A percentile compares a stretch with the other conserved stretches of the same genome.
Evolutionary conservation across 345 rosid species (phyloP).

Genomic region (Salix exigua): DNA sequence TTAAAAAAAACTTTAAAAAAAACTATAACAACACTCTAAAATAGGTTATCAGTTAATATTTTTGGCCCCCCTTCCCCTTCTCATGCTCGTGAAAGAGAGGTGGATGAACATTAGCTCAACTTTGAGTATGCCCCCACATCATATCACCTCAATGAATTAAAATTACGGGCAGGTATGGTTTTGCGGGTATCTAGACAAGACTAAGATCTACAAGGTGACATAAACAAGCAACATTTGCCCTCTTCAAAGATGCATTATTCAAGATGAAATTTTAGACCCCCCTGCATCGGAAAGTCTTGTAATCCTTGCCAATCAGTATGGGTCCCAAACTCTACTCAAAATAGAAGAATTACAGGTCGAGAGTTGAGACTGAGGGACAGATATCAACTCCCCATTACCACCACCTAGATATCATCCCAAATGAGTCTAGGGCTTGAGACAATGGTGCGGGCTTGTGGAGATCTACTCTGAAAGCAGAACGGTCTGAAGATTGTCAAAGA

Average conservation of each 20-base stretch:
- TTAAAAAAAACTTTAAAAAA: too few relatives aligned
- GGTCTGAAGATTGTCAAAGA: neutral
- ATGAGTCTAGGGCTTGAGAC: neutral
- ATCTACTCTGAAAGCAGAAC: neutral
- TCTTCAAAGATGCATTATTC: neutral
- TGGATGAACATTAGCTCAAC: conserved; percentile 24
- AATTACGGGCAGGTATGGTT: conserved; percentile 23
- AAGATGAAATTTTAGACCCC: neutral
- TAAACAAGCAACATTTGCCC: neutral
- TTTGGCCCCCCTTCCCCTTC: conserved; percentile 16
- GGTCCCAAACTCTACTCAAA: neutral
- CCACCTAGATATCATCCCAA: neutral
- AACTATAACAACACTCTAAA: fast-evolving
- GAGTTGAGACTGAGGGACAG: neutral
- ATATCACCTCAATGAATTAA: conserved; percentile 13
- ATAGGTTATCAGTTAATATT: neutral
- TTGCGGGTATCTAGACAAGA: conserved; percentile 28
- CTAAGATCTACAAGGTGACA: neutral
- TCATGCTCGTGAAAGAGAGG: conserved; percentile 18
- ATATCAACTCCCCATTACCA: neutral
- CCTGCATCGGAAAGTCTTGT: neutral
- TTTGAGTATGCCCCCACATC: conserved; percentile 35
- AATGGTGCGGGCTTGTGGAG: neutral
- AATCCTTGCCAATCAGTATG: neutral
- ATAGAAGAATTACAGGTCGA: neutral